A percentile compares a stretch with the other conserved stretches of the same genome.
Evolutionary conservation across 352 stramenopile genomes (phyloP).

Genomic region (Pythium sp.): DNA sequence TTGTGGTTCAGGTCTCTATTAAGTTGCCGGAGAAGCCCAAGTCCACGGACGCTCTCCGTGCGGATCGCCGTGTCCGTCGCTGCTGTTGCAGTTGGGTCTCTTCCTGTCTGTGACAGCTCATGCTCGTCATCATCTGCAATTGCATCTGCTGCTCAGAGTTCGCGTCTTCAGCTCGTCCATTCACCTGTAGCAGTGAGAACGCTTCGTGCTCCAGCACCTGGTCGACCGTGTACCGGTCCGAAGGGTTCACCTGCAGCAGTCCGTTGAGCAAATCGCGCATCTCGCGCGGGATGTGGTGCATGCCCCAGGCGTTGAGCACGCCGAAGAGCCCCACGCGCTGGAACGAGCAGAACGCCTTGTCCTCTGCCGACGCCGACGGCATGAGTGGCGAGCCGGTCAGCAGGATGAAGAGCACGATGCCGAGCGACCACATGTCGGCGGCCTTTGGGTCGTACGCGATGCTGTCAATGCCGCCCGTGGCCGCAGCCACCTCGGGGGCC

Average conservation of each 20-base stretch:
- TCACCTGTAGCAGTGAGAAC: background rate
- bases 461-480: background rate
- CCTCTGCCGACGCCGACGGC: conserved; percentile 27
- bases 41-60: background rate
- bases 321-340: conserved; percentile 24
- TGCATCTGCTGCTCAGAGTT: background rate
- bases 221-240: background rate
- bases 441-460: conserved; percentile 25
- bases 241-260: conserved; percentile 34
- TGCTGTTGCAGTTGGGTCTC: background rate
- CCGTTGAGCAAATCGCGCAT: conserved; percentile 3
- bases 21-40: background rate
- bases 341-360: conserved; percentile 32
- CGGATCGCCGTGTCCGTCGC: background rate
- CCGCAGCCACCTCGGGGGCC: conserved; percentile 40
- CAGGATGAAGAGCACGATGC: conserved; percentile 60
- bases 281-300: conserved; percentile 10
- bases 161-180: background rate
- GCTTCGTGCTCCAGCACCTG: conserved; percentile 4
- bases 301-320: conserved; percentile 33
- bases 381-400: conserved; percentile 47
- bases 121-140: background rate
- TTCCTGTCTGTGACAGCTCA: conserved; percentile 1
- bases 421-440: conserved; percentile 56
- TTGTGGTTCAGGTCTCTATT: conserved; percentile 4